A percentile compares a stretch with the other conserved stretches of the same genome.
These are phyloP conservation scores for Nakazawaea wyomingensis DNA, from an alignment of 805 yeast species.

Conservation along the genomic window DNA sequence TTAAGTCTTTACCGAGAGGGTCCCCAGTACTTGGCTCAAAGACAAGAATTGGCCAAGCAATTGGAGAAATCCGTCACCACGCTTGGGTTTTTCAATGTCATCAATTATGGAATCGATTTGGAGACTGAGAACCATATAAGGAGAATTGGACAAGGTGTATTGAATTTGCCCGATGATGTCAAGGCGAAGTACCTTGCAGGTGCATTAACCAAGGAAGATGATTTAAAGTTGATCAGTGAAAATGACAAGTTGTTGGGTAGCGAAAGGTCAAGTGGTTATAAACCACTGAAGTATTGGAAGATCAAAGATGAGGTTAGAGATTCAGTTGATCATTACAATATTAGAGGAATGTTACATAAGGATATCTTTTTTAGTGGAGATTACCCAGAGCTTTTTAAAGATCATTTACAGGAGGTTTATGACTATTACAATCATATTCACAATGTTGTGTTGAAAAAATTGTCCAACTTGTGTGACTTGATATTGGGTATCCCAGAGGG, in stretches of 20 bases:
- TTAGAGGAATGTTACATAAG: slow-evolving; percentile 33
- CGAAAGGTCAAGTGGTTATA: slow-evolving; percentile 42
- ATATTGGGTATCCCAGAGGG: slow-evolving; percentile 45
- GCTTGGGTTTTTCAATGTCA: slow-evolving; percentile 38
- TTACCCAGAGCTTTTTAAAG: slow-evolving; percentile 36
- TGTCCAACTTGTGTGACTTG: slow-evolving; percentile 37
- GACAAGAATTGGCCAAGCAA: slow-evolving; percentile 30
- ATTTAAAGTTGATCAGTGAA: slow-evolving; percentile 6
- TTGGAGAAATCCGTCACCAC: slow-evolving; percentile 36
- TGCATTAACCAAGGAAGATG: slow-evolving; percentile 20
- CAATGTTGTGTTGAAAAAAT: slow-evolving; percentile 29
- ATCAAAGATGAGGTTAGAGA: slow-evolving; percentile 39
- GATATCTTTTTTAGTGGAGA: slow-evolving; percentile 20
- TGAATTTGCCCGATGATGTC: slow-evolving; percentile 34
- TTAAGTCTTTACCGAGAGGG: slow-evolving; percentile 34
- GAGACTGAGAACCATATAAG: slow-evolving; percentile 29
- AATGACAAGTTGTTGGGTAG: slow-evolving; percentile 31
- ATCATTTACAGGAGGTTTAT: slow-evolving; percentile 34
- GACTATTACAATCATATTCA: slow-evolving; percentile 36
- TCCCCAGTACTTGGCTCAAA: slow-evolving; percentile 24
- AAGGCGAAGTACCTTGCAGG: slow-evolving; percentile 34
- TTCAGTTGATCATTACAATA: slow-evolving; percentile 38
- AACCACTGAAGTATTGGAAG: slow-evolving; percentile 45
- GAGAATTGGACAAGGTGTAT: slow-evolving; percentile 35
- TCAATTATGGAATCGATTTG: slow-evolving; percentile 33